Evolutionary conservation across 1,139 yeast species (phyloP), one percentile per base, ranked within the genome.

Genomic region (Hyphopichia fennica): DNA sequence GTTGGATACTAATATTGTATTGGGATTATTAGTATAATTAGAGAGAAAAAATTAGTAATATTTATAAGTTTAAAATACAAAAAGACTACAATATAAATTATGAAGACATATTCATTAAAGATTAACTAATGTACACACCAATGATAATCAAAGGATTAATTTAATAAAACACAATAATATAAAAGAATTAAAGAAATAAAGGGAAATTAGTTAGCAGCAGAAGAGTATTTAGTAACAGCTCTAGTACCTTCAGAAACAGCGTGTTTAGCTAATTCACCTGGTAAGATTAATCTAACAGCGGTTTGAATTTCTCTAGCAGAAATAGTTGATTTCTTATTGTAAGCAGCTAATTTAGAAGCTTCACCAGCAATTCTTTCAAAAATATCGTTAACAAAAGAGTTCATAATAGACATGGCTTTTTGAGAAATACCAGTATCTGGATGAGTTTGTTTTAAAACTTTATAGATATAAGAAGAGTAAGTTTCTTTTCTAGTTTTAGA

Each of bases 341-440:
- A 93, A 67, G 97, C 96, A 77, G 99, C 99, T 69, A 93, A 86
- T 81, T 93, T 93, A 58, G 99, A 93, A 62, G 99, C 97, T 78
- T 93, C 99, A 60, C 95, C 77, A 61, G 99, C 99, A 63, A 85
- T 85, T 83, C 96, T 87, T 77, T 87, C 96, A 62, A 87, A 87
- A 66, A 87, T 87, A 75, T 91, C 98, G 76, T 91, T 91, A 61
- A 93, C 99, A 62, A 93, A 93, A 42, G 98, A 93, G 87, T 93
- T 93, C 95, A 93, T 87, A 72, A 93, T 93, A 48, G 97, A 90
- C 97, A 93, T 93, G 58, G 99, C 97, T 76, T 90, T 89, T 77
- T 91, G 96, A 57, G 99, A 93, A 69, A 93, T 93, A 90, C 99
- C 99, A 53, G 99, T 93, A 74, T 93, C 98, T 74, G 99, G 96